Percentiles rank a stretch among this genome's conserved stretches.
Conservation (phyloP, 148 eudicot species). For the Euryodendron excelsum region DNA sequence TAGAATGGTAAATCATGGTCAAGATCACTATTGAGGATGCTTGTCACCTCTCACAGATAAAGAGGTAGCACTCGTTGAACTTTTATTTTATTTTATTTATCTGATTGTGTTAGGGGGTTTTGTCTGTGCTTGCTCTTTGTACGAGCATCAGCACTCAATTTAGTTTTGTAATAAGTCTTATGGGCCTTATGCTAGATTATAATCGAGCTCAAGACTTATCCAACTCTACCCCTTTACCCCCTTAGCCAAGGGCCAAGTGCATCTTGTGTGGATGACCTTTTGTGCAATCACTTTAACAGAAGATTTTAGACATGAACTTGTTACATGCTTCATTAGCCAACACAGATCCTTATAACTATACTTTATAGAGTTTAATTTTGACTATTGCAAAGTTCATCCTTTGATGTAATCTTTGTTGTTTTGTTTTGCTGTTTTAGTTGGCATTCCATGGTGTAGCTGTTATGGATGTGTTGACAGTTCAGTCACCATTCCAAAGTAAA, state of each 20-base stretch:
- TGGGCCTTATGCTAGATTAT: conserved; percentile 7
- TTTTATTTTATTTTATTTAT: not conserved
- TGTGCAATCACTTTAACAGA: not conserved
- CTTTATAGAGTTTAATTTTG: not conserved
- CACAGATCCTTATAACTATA: not conserved
- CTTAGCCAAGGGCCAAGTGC: conserved; percentile 6
- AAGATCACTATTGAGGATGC: not conserved
- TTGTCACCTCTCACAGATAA: not conserved
- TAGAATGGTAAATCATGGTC: not conserved
- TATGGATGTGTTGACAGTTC: not conserved
- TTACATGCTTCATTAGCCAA: not conserved
- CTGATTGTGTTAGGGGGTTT: not conserved
- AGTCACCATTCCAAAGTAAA: not conserved
- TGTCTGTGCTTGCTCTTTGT: conserved; percentile 1
- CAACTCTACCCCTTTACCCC: not conserved
- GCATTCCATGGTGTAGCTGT: not conserved
- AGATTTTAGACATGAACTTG: not conserved
- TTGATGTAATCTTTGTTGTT: not conserved
- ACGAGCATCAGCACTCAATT: not conserved
- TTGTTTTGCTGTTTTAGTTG: not conserved
- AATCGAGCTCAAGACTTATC: not conserved
- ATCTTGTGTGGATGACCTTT: not conserved
- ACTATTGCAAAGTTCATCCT: not conserved
- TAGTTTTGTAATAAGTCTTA: conserved; percentile 1
- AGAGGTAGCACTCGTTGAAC: not conserved